Percentiles rank a stretch among this genome's conserved stretches.
Conservation (phyloP, 2,329 filamentous ascomycete species). For the Penicillium sp. region DNA sequence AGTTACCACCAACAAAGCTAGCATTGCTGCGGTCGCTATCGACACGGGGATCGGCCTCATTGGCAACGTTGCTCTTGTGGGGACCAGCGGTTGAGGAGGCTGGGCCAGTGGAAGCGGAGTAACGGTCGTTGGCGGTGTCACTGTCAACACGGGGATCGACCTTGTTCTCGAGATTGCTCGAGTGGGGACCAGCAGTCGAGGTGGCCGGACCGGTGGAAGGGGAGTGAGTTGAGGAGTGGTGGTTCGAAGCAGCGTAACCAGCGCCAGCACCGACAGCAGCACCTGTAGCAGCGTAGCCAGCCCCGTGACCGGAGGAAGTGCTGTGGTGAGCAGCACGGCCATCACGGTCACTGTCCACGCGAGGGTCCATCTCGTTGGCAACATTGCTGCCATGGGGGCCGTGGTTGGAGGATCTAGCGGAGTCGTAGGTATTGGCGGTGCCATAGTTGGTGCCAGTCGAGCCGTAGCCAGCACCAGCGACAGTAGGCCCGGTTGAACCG, state of each 20-base stretch:
- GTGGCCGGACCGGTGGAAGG: neutral
- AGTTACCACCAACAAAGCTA: conserved; percentile 8
- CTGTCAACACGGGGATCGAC: conserved; percentile 5
- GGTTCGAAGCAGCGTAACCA: neutral
- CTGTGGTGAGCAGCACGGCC: neutral
- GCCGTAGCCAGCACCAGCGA: neutral
- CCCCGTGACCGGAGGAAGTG: conserved; percentile 1
- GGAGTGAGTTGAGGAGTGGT: neutral
- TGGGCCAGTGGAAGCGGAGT: conserved; percentile 10
- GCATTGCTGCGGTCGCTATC: conserved; percentile 15
- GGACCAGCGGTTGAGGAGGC: conserved; percentile 16
- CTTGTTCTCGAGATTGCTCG: conserved; percentile 4
- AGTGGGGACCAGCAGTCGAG: conserved; percentile 14
- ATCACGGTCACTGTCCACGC: conserved; percentile 16
- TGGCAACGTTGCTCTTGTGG: conserved; percentile 18
- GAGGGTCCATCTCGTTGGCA: conserved; percentile 13
- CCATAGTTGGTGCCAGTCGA: conserved; percentile 7
- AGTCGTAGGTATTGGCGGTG: conserved; percentile 11
- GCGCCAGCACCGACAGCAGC: neutral
- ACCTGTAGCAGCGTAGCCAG: neutral
- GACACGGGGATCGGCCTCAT: conserved; percentile 17
- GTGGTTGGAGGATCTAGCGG: conserved; percentile 15
- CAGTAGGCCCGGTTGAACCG: neutral
- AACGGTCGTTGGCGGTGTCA: neutral
- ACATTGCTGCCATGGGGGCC: conserved; percentile 16